phyloP scores from a whole-genome alignment of 2,329 filamentous ascomycete genomes.

The Colletotrichum sp. region DNA sequence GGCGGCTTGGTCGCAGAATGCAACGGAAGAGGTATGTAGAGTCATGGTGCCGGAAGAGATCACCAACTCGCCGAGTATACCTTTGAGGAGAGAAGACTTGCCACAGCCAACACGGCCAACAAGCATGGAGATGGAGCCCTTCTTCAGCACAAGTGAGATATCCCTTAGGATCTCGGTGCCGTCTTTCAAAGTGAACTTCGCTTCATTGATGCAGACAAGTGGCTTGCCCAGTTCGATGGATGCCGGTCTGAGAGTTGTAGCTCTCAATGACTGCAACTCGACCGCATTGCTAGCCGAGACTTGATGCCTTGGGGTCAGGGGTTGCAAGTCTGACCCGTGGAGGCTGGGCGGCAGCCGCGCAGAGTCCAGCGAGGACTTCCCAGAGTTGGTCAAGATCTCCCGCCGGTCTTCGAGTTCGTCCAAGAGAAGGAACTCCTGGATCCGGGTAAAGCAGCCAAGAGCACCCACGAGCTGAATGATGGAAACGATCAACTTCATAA shows the following conservation, averaged over 20 bases:
- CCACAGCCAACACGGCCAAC: constrained; percentile 49
- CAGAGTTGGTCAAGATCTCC: not conserved
- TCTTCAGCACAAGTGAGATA: constrained; percentile 26
- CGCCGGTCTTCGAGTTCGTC: constrained; percentile 26
- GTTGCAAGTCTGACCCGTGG: constrained; percentile 8
- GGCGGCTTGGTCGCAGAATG: constrained; percentile 48
- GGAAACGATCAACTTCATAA: constrained; percentile 36
- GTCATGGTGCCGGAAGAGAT: constrained; percentile 24
- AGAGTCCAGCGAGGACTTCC: not conserved
- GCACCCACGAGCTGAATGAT: constrained; percentile 37
- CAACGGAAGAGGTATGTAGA: constrained; percentile 29
- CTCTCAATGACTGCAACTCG: not conserved
- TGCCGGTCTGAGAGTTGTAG: too few relatives aligned
- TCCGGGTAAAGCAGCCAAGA: constrained; percentile 35
- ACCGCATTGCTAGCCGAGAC: not conserved
- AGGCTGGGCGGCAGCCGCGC: not conserved
- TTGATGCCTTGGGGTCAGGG: constrained; percentile 15
- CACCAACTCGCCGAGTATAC: constrained; percentile 40
- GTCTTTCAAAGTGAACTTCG: constrained; percentile 22
- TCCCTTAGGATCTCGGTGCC: constrained; percentile 25
- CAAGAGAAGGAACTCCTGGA: constrained; percentile 36
- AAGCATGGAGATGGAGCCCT: constrained; percentile 36
- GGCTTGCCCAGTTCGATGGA: not conserved
- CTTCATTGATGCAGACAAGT: not conserved
- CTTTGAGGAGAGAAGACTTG: constrained; percentile 44